phyloP scores from a whole-genome alignment of 164 flowering plant species.

The Annona squamosa region DNA sequence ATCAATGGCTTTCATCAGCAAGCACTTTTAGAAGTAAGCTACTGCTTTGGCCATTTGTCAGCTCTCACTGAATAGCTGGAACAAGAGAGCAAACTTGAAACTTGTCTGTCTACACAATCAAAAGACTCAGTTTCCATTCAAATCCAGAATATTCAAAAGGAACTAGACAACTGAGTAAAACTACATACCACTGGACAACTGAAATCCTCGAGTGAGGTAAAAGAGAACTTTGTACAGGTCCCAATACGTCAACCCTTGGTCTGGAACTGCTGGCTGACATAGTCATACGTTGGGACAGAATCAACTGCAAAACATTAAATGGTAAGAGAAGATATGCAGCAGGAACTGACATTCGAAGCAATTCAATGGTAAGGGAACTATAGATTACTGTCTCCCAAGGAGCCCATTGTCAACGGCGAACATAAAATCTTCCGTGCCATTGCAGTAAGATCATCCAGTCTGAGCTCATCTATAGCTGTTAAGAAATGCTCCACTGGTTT shows the following conservation, averaged over 20 bases:
- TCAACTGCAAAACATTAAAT: slow-evolving; percentile 36
- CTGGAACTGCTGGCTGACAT: slow-evolving; percentile 47
- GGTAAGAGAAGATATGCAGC: neutral
- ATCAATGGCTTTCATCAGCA: too few species aligned
- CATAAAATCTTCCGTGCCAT: slow-evolving; percentile 44
- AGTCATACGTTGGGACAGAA: slow-evolving; percentile 55
- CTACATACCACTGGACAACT: too few species aligned
- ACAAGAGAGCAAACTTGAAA: too few species aligned
- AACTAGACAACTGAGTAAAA: too few species aligned
- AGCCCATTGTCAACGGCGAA: slow-evolving; percentile 78
- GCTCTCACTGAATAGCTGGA: too few species aligned
- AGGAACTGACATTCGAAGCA: neutral
- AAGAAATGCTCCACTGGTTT: slow-evolving; percentile 59
- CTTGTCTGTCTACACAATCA: too few species aligned
- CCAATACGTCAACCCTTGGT: slow-evolving; percentile 2
- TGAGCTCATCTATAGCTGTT: slow-evolving; percentile 49
- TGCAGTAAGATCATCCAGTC: slow-evolving; percentile 42
- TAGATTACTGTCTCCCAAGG: slow-evolving; percentile 62
- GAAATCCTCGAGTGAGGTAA: too few species aligned
- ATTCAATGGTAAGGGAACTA: neutral
- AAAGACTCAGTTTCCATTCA: too few species aligned
- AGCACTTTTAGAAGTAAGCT: too few species aligned
- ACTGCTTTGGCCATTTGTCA: too few species aligned
- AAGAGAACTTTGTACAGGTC: neutral
- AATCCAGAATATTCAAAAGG: too few species aligned